Base-by-base conservation (phyloP, 2,329 filamentous ascomycete species). In the Emericellopsis atlantica region DNA sequence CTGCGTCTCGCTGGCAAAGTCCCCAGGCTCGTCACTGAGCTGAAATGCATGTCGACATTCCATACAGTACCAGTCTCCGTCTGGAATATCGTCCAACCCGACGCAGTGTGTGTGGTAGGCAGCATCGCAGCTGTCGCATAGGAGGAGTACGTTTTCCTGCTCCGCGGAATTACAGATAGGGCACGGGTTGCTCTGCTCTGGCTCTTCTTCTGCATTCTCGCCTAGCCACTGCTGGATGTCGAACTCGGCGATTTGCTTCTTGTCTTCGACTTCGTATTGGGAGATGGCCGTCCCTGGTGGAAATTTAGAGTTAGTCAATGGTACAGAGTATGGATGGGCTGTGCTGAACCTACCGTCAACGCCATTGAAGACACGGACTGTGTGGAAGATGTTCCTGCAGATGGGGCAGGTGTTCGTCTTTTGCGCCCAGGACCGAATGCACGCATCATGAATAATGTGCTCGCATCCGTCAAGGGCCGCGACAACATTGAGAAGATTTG, bases 361-460 rank as follows among this genome's bases (percentile, higher is more conserved):
- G 50, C 73, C 77, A 55, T 84, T 78, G 60, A 83, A 83, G 46
- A 98, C 79, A 57, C 92, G 79, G 49, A 98, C 89, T 52, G 82
- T 67, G 62, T 96, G 90, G 67, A 98, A 96, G 47, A 75, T 79
- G 53, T 86, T 84, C 50, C 92, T 84, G 64, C 92, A 98, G 60
- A 98, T 95, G 36, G 92, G 92, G 61, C 92, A 98, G 58, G 89
- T 95, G 64, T 96, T 98, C 48, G 92, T 90, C 60, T 93, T 84
- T 63, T 93, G 86, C 36, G 90, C 87, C 92, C 92, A 98, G 51
- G 88, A 86, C 52, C 84, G 83, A 50, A 98, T 73, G 61, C 92
- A 98, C 40, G 83, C 79, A 65, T 98, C 82, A 65, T 98, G 92
- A 51, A 98, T 71, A 51, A 89, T 76, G 68, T 98, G 93, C 44